Base-by-base conservation (phyloP, 208 protist species). In the Leishmania guyanensis region DNA sequence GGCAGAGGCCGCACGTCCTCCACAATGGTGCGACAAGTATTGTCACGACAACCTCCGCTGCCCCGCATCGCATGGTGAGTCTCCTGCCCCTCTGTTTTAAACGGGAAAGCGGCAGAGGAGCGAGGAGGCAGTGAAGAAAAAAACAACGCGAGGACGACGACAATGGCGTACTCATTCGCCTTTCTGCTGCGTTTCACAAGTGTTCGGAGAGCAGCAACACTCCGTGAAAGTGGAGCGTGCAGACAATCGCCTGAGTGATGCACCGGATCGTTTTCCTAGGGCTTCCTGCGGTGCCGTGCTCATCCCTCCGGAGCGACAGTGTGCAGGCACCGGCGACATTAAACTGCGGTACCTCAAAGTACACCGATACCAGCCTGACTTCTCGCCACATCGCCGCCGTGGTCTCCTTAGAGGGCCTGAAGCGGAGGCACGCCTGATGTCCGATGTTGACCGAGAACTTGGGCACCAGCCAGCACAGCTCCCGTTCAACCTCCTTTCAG, bases 301-400 rank as follows among this genome's bases (percentile, higher is more conserved):
- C 95, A n/a, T 93, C 82, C 33, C 98, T 81, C 2, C 82, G 79
- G 60, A 98, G 88, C 43, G 89, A 89, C 50, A 86, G 78, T 22
- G 96, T 81, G 20, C 79, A 58, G 6, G 94, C 43, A 36, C 87
- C 90, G 14, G 88, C 90, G 58, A 92, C 70, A 79, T 82, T 90
- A 71, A 92, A 87, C 74, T 98, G 97, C 26, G 96, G 96, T 36
- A 99, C 92, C 83, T 98, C 97, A 89, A 98, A 98, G n/a, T 88
- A 87, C 85, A 99, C 88, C 16, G 88, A 84, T 46, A 97, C 90
- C 6, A 93, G 95, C 8, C 94, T 91, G 46, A 97, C 80, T 56
- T 94, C 84, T 46, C 91, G 86, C 39, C 88, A 78, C 72, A 91
- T 87, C 46, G 78, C 82, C 9, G 83, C 75, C 5, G 77, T 94